phyloP scores from a whole-genome alignment of 768 basidiomycete genomes.

The Phylloporus arenicola region DNA sequence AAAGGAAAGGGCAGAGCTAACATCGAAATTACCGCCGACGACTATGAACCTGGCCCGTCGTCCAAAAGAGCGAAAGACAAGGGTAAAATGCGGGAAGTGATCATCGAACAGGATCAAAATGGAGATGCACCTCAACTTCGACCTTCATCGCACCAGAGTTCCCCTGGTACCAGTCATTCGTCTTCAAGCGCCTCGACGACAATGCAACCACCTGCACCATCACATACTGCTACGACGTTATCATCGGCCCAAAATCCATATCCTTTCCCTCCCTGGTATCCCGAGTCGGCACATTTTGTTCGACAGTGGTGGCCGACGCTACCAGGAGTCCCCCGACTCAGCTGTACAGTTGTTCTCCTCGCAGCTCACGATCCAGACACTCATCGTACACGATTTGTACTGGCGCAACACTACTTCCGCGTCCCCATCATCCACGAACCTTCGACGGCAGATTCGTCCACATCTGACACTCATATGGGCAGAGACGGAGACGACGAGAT shows the following conservation, averaged over 20 bases:
- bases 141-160: slow-evolving; percentile 11
- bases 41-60: slow-evolving; percentile 7
- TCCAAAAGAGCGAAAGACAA: slow-evolving; percentile 12
- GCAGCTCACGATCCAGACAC: slow-evolving; percentile 57
- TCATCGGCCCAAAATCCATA: slow-evolving; percentile 48
- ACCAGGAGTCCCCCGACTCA: slow-evolving; percentile 56
- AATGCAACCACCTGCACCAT: background rate
- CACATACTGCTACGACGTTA: background rate
- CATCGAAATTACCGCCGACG: slow-evolving; percentile 11
- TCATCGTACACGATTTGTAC: slow-evolving; percentile 55
- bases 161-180: background rate
- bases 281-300: slow-evolving; percentile 71
- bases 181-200: slow-evolving; percentile 6
- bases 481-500: slow-evolving; percentile 43
- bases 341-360: slow-evolving; percentile 67
- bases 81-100: slow-evolving; percentile 19
- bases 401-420: slow-evolving; percentile 72
- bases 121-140: slow-evolving; percentile 7
- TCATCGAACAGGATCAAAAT: slow-evolving; percentile 6
- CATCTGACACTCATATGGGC: background rate
- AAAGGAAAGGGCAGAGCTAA: slow-evolving; percentile 26
- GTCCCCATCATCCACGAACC: slow-evolving; percentile 46
- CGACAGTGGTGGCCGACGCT: slow-evolving; percentile 79
- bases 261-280: slow-evolving; percentile 64
- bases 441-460: slow-evolving; percentile 6